Percentiles rank a stretch among this genome's conserved stretches.
Evolutionary conservation across 805 yeast species (phyloP).

Genomic region (Starmerella vitae): DNA sequence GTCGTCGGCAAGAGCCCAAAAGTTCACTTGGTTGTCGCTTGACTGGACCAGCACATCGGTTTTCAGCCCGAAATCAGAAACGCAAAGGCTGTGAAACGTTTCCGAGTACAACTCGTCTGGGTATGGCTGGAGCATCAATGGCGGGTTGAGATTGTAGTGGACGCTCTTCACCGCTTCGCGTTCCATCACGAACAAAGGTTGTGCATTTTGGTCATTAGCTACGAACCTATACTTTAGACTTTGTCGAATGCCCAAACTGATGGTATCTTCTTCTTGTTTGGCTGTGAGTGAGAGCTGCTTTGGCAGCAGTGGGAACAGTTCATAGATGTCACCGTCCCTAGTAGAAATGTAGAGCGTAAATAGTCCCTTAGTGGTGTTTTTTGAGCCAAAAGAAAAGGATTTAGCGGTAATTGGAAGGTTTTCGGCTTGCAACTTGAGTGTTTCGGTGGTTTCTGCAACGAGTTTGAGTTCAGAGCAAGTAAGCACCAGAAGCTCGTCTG

Average conservation of each 20-base stretch:
- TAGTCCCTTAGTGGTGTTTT: conserved; percentile 30
- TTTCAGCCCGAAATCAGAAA: conserved; percentile 4
- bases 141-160: conserved; percentile 19
- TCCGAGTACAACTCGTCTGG: conserved; percentile 41
- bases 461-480: no score
- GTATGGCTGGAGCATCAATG: conserved; percentile 40
- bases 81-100: conserved; percentile 30
- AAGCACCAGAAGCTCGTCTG: no score
- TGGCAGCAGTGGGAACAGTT: conserved; percentile 55
- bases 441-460: no score
- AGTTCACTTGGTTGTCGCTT: conserved; percentile 5
- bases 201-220: conserved; percentile 2
- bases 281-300: conserved; percentile 29
- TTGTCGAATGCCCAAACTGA: conserved; percentile 18
- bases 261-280: background rate
- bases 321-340: conserved; percentile 45
- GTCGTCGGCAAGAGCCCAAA: conserved; percentile 9
- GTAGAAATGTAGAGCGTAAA: conserved; percentile 42
- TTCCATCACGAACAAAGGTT: background rate
- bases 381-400: conserved; percentile 32
- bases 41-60: conserved; percentile 15
- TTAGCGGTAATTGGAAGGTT: no score
- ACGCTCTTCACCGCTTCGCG: background rate
- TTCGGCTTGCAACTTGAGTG: no score
- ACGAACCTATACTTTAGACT: conserved; percentile 27